A percentile compares a stretch with the other conserved stretches of the same genome.
Evolutionary conservation across 2,329 filamentous ascomycete genomes (phyloP).

Genomic region (Ciborinia camelliae): DNA sequence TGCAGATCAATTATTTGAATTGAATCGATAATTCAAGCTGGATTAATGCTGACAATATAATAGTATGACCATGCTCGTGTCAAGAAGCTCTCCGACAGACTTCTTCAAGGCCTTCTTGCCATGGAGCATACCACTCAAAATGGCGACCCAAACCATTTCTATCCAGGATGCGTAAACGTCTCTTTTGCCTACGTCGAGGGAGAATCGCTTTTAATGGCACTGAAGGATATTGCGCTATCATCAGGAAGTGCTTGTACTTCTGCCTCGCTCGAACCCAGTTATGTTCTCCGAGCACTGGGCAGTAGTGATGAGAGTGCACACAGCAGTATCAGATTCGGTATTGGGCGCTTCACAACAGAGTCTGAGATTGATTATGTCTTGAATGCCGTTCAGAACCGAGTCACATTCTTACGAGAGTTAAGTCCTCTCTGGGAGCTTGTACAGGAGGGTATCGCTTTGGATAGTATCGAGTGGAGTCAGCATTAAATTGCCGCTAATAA

Average conservation of each 20-base stretch:
- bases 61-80: conserved; percentile 93
- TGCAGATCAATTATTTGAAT: conserved; percentile 27
- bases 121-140: conserved; percentile 94
- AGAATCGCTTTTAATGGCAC: conserved; percentile 94
- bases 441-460: conserved; percentile 91
- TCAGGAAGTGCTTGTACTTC: conserved; percentile 97
- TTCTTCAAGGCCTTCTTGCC: conserved; percentile 76
- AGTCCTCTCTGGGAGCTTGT: conserved; percentile 97
- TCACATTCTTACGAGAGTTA: conserved; percentile 88
- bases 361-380: conserved; percentile 95
- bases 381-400: conserved; percentile 86
- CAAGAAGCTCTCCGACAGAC: conserved; percentile 74
- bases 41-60: conserved; percentile 28
- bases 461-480: conserved; percentile 98
- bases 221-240: conserved; percentile 96
- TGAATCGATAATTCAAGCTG: conserved; percentile 30
- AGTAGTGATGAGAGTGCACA: conserved; percentile 97
- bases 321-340: conserved; percentile 96
- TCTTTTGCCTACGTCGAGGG: conserved; percentile 98
- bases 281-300: conserved; percentile 88
- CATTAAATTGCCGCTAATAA: conserved; percentile 53
- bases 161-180: conserved; percentile 96
- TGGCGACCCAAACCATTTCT: conserved; percentile 77
- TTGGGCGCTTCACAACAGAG: conserved; percentile 94
- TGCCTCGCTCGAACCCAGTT: conserved; percentile 92